Evolutionary conservation across 208 protist genomes (phyloP).

Genomic region (Novymonas esmeraldas): DNA sequence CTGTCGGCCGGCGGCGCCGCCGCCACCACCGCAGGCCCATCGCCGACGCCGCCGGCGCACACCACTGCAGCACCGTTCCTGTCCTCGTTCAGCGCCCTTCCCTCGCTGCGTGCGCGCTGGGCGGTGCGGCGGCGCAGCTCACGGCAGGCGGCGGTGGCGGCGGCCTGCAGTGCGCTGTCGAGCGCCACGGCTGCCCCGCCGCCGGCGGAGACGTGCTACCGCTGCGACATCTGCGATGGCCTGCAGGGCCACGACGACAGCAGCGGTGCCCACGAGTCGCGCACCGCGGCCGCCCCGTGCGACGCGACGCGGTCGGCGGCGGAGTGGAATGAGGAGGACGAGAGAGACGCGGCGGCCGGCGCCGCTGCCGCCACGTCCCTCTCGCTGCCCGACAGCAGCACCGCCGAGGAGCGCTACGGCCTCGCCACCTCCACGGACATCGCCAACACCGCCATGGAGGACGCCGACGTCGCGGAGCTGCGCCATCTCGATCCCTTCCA

Average conservation of each 20-base stretch:
- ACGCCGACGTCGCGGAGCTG: constrained; percentile 57
- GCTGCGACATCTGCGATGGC: constrained; percentile 65
- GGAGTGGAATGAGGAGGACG: constrained; percentile 36
- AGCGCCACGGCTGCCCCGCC: constrained; percentile 3
- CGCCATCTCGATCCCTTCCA: constrained; percentile 64
- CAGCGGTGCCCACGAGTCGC: too few species aligned
- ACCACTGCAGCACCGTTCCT: constrained; percentile 11
- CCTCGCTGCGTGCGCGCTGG: constrained; percentile 28
- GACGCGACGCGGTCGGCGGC: neutral
- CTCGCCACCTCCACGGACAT: constrained; percentile 53
- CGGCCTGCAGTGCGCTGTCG: neutral
- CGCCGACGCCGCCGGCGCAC: neutral
- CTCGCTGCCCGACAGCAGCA: constrained; percentile 1
- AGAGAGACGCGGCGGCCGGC: constrained; percentile 19
- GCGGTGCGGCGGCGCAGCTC: constrained; percentile 20
- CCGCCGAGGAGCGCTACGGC: constrained; percentile 24
- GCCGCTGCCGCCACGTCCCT: neutral
- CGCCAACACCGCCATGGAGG: constrained; percentile 64
- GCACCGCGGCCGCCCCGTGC: too few species aligned
- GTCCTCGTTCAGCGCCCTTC: constrained; percentile 19
- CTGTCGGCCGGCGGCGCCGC: neutral
- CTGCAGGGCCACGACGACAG: constrained; percentile 22
- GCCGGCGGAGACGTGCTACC: constrained; percentile 45
- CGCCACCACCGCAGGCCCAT: too few species aligned
- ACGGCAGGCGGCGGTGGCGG: neutral